phyloP scores from a whole-genome alignment of 176 grass and related monocot genomes.

The Secale cereale region DNA sequence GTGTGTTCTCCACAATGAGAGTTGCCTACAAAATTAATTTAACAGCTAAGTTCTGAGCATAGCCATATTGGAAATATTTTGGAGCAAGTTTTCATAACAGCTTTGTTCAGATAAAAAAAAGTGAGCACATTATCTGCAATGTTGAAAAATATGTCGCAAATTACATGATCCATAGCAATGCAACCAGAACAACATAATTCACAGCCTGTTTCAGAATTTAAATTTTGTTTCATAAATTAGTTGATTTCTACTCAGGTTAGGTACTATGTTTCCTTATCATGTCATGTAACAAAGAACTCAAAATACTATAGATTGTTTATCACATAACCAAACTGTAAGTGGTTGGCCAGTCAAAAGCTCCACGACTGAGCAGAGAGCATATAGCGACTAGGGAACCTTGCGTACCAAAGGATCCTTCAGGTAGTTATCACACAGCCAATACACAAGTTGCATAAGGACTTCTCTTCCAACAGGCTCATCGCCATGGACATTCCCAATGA shows the following conservation, averaged over 20 bases:
- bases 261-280: background rate
- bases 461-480: slow-evolving; percentile 96
- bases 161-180: background rate
- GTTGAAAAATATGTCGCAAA: background rate
- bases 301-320: slow-evolving; percentile 4
- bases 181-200: background rate
- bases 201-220: background rate
- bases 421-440: slow-evolving; percentile 94
- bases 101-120: background rate
- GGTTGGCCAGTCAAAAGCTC: background rate
- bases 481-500: slow-evolving; percentile 94
- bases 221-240: background rate
- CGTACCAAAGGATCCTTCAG: slow-evolving; percentile 71
- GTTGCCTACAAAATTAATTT: slow-evolving; percentile 68
- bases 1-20: slow-evolving; percentile 77
- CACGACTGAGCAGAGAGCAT: background rate
- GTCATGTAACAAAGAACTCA: background rate
- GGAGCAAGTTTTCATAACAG: background rate
- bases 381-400: background rate
- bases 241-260: background rate
- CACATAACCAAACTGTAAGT: background rate
- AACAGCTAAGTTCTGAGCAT: slow-evolving; percentile 5
- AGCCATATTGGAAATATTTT: slow-evolving; percentile 19
- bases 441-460: slow-evolving; percentile 80
- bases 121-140: background rate